Evolutionary conservation across 2,329 filamentous ascomycete genomes (phyloP).

Genomic region (Neodidymelliopsis sp.): DNA sequence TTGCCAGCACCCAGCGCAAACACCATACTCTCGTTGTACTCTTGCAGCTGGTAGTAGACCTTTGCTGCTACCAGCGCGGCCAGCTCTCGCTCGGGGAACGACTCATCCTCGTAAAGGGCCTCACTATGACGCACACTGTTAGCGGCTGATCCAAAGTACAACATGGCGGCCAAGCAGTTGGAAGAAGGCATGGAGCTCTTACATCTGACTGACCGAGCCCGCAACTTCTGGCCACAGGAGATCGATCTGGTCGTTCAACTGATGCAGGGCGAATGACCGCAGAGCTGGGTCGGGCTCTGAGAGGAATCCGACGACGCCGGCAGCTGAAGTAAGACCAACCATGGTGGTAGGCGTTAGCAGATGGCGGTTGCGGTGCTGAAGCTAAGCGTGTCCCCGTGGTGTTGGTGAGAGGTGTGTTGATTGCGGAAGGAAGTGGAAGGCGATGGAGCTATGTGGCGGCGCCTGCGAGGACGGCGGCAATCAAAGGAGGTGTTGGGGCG

Average conservation of each 20-base stretch:
- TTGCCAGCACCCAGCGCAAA: slow-evolving; percentile 95
- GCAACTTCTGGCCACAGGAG: slow-evolving; percentile 98
- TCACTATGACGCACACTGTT: slow-evolving; percentile 67
- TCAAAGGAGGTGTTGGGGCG: slow-evolving; percentile 20
- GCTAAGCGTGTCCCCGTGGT: slow-evolving; percentile 27
- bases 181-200: slow-evolving; percentile 50
- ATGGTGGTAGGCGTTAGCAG: slow-evolving; percentile 58
- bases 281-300: slow-evolving; percentile 94
- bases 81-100: slow-evolving; percentile 90
- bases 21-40: slow-evolving; percentile 99
- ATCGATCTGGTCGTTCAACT: slow-evolving; percentile 95
- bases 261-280: slow-evolving; percentile 92
- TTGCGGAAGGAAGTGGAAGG: slow-evolving; percentile 46
- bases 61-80: slow-evolving; percentile 95
- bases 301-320: slow-evolving; percentile 92
- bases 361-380: slow-evolving; percentile 18
- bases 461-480: slow-evolving; percentile 35
- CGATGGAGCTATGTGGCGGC: slow-evolving; percentile 48
- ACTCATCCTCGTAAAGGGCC: slow-evolving; percentile 95
- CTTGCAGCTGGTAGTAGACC: slow-evolving; percentile 98
- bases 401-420: slow-evolving; percentile 31
- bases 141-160: slow-evolving; percentile 24
- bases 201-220: slow-evolving; percentile 92
- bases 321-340: slow-evolving; percentile 93
- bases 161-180: slow-evolving; percentile 1